Base-by-base conservation (phyloP, 73 alveolate genomes). In the Paramecium primaurelia region DNA sequence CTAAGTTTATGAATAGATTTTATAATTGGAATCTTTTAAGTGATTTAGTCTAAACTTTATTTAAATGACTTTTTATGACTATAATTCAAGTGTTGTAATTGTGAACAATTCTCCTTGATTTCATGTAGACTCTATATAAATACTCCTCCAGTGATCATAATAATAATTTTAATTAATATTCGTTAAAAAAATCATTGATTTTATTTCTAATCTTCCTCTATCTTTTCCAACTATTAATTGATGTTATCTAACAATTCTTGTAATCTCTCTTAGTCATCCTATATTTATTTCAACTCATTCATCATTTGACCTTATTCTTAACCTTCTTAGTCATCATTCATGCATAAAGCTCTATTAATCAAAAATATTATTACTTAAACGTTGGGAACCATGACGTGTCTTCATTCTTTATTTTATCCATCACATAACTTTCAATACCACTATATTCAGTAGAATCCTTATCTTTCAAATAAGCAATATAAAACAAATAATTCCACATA, bases 401-500 rank as follows among this genome's bases (percentile, higher is more conserved):
- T 60, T 95, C 93, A 68, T 95, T 92, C 51, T 95, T 96, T 75
- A 96, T 93, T 86, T 95, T 97, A 37, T 98, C 99, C 87, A 89
- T 91, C n/a, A 97, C 97, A 92, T 97, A 97, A 54, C 98, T 94
- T 77, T 98, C 99, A 86, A 98, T 96, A 47, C 99, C 99, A 77
- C 98, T 98, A 71, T 92, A 93, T 68, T 98, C 99, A 60, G 99
- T 97, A 30, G 95, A 91, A 86, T 95, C 99, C 77, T 97, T 97
- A 88, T 88, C 95, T 93, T 95, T 93, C 88, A 98, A 77, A 90
- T 97, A 95, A 4, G 96, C 97, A 37, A 98, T 97, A 96, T 94
- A 98, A 88, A 89, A 95, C 45, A 98, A 95, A 93, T 98, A 98
- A 92, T 96, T 93, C 98, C 98, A 98, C 93, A 96, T 91, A 84